Evolutionary conservation across 1,139 yeast species (phyloP), one percentile per base, ranked within the genome.

Genomic region (Debaryomyces robertsiae): DNA sequence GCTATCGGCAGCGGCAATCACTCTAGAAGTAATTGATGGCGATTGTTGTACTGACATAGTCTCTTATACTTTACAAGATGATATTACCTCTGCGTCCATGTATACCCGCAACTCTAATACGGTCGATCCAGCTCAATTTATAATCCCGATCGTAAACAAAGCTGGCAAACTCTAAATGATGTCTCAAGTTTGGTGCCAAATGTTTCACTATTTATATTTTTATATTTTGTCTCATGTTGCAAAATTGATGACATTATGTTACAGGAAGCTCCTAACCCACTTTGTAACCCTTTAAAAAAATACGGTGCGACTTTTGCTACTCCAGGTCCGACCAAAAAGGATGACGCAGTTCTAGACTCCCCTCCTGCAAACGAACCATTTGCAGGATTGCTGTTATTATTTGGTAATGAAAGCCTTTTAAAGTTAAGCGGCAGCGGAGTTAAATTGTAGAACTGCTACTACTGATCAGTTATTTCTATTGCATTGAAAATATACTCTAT

Each of bases 271-370:
- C 30, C n/a, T 27, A 33, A 17, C 29, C 36, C 4, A 23, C n/a
- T 23, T 32, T 19, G 35, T 32, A 32, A 22, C 35, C 24, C 19
- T 32, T 32, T 2, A 15, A 18, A 25, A 23, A 25, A 17, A 27
- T 25, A 11, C n/a, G 30, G 10, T 15, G 29, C 29, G 16, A 25
- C 15, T 10, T 11, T 9, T 10, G 28, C 22, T 19, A 6, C 28
- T 25, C 28, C 28, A 11, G 28, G 11, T 10, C 10, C 28, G 4
- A 9, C 28, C 30, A 17, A 33, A 33, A 33, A 16, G 15, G 11
- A 33, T 33, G 36, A 33, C 36, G 11, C 25, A 15, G 27, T 33
- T 33, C 36, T 33, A 33, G 36, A 33, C 36, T 33, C 36, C 36
- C 36, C 36, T 33, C 36, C 30, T 16, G 23, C n/a, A 7, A 18